Base-by-base conservation (phyloP, 2,329 filamentous ascomycete species). In the Apiospora aurea region DNA sequence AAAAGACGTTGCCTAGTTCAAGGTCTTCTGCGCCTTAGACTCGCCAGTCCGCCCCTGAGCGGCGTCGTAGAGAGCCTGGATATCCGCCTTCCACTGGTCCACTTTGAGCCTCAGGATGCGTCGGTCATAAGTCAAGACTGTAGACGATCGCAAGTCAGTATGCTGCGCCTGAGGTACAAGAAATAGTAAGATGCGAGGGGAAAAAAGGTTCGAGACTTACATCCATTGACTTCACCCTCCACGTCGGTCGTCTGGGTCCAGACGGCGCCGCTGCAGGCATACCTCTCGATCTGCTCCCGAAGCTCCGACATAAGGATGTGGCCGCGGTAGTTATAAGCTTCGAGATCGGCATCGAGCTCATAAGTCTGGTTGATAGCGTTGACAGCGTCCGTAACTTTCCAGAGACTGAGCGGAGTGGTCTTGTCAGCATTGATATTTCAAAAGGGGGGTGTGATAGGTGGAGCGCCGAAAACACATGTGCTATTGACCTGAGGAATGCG, bases 161-260 rank as follows among this genome's bases (percentile, higher is more conserved):
- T 24, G 34, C 2, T 11, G 11, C 21, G 21, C 18, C 21, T 10
- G 16, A 10, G 4, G 34, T 6, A 0, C 41, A 11, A 16, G 13
- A 41, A 21, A n/a, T 4, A 21, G 16, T 4, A 34, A 24, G 10
- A 34, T 4, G 3, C 26, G 2, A 18, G 38, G 38, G 11, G 8
- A 5, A n/a, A 24, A 21, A 21, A 46, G 69, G 16, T 18, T 4
- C 41, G 21, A 34, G 1, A 73, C 73, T 73, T 67, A 73, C 73
- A 82, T 0, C 92, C 92, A 75, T 94, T 94, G 11, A 94, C 90
- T 78, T 94, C 92, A 5, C 91, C 92, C 78, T 94, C 92, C 0
- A 94, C 92, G 75, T 94, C 92, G 0, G 90, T 92, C 0, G 91
- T 94, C 82, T 94, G 92, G 0, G 92, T 94, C 87, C 91, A 94